Percentiles rank a stretch among this genome's conserved stretches.
These are phyloP conservation scores for Starmera stellimalicola DNA, from an alignment of 1,139 yeast species.

Conservation along the genomic window DNA sequence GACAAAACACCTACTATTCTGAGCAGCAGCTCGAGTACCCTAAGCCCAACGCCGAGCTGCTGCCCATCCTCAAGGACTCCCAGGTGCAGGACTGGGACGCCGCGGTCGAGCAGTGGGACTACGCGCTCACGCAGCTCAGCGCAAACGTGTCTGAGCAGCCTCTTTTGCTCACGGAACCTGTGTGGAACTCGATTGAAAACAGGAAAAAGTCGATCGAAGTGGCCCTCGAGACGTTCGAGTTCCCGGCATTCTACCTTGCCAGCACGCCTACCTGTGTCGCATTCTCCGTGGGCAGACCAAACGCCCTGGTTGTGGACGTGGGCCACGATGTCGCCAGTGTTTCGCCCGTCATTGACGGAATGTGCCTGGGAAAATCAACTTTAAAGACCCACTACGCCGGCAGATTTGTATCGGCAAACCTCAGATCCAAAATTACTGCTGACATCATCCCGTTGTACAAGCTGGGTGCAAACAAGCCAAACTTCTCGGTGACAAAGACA, in stretches of 20 bases:
- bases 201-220: slow-evolving; percentile 68
- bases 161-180: slow-evolving; percentile 70
- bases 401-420: slow-evolving; percentile 39
- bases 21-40: slow-evolving; percentile 56
- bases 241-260: slow-evolving; percentile 82
- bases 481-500: slow-evolving; percentile 26
- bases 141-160: slow-evolving; percentile 65
- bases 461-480: slow-evolving; percentile 16
- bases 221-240: slow-evolving; percentile 61
- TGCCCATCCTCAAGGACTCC: slow-evolving; percentile 53
- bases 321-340: slow-evolving; percentile 82
- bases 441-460: slow-evolving; percentile 20
- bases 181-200: slow-evolving; percentile 69
- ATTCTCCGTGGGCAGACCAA: slow-evolving; percentile 90
- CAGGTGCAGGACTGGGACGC: slow-evolving; percentile 66
- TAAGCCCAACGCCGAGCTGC: slow-evolving; percentile 40
- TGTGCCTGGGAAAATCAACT: slow-evolving; percentile 67
- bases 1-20: slow-evolving; percentile 25
- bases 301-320: slow-evolving; percentile 84
- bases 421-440: slow-evolving; percentile 12
- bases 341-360: slow-evolving; percentile 91
- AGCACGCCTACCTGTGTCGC: slow-evolving; percentile 85
- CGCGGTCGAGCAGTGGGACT: slow-evolving; percentile 56
- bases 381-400: slow-evolving; percentile 65
- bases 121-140: slow-evolving; percentile 38